These are phyloP conservation scores for Diaporthe sp. DNA, from an alignment of 2,329 filamentous ascomycete genomes.

Conservation along the genomic window DNA sequence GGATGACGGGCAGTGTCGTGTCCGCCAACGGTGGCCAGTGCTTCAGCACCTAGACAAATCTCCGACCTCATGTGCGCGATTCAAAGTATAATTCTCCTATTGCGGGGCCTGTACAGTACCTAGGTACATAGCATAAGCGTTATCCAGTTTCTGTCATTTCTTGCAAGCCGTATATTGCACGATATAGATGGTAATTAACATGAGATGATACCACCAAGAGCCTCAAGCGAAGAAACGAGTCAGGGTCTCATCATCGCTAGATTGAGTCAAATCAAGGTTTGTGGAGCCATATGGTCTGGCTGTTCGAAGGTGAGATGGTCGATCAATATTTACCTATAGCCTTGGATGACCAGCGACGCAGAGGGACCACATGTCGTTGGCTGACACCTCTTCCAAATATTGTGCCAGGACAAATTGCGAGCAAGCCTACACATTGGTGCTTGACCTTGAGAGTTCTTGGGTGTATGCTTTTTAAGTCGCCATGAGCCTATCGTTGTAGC, in stretches of 20 bases:
- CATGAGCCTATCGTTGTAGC: neutral
- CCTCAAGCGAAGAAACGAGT: neutral
- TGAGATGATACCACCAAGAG: neutral
- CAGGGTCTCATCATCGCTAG: neutral
- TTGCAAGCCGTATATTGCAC: neutral
- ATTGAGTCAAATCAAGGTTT: neutral
- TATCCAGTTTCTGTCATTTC: neutral
- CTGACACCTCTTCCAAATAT: too few relatives aligned
- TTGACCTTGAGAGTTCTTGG: neutral
- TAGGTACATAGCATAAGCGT: slow-evolving; percentile 3
- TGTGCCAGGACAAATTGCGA: neutral
- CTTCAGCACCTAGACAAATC: slow-evolving; percentile 30
- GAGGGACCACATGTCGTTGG: too few relatives aligned
- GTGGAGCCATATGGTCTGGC: neutral
- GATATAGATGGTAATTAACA: neutral
- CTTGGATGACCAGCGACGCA: too few relatives aligned
- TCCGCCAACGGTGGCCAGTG: slow-evolving; percentile 44
- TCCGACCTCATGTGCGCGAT: neutral
- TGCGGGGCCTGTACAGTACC: neutral
- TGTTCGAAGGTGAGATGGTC: too few relatives aligned
- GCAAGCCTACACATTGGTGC: neutral
- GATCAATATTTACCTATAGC: too few relatives aligned
- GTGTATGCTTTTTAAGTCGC: neutral
- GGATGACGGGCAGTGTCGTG: slow-evolving; percentile 45
- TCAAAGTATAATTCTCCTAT: too few relatives aligned